Evolutionary conservation across 2,329 filamentous ascomycete species (phyloP).

Genomic region (Colletotrichum incanum): DNA sequence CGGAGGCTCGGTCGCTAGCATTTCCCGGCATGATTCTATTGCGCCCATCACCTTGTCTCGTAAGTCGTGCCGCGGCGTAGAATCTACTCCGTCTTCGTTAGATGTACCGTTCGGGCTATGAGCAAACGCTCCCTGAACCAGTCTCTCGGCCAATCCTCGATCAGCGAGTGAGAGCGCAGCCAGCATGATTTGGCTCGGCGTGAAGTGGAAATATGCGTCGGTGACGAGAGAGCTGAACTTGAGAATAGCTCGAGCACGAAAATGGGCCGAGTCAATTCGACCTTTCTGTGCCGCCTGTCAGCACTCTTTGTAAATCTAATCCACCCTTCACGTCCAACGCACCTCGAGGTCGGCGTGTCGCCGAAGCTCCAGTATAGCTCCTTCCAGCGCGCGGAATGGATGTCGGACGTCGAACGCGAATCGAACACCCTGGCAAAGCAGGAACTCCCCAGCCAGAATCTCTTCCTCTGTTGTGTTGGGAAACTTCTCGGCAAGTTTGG

Average conservation of each 20-base stretch:
- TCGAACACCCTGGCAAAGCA: conserved; percentile 90
- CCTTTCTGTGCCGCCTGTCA: conserved; percentile 50
- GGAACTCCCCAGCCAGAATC: conserved; percentile 91
- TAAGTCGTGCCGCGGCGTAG: conserved; percentile 47
- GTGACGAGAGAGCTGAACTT: conserved; percentile 88
- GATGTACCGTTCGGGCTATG: conserved; percentile 17
- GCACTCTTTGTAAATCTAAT: neutral
- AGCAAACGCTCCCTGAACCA: conserved; percentile 59
- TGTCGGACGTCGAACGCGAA: conserved; percentile 96
- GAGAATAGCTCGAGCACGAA: conserved; percentile 80
- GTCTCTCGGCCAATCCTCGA: conserved; percentile 68
- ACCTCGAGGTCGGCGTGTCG: conserved; percentile 75
- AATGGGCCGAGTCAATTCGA: conserved; percentile 75
- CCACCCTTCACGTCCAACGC: conserved; percentile 45
- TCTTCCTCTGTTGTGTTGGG: conserved; percentile 82
- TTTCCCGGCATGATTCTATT: conserved; percentile 66
- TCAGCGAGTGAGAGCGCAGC: conserved; percentile 85
- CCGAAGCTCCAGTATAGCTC: conserved; percentile 86
- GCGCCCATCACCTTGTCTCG: conserved; percentile 66
- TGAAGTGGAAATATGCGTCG: conserved; percentile 97
- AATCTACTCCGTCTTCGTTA: conserved; percentile 42
- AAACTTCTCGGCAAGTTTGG: conserved; percentile 77
- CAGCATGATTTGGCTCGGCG: conserved; percentile 94
- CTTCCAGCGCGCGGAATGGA: conserved; percentile 90
- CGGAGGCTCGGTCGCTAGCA: conserved; percentile 71